phyloP scores from a whole-genome alignment of 2,329 filamentous ascomycete species.

The Bertia moriformis region DNA sequence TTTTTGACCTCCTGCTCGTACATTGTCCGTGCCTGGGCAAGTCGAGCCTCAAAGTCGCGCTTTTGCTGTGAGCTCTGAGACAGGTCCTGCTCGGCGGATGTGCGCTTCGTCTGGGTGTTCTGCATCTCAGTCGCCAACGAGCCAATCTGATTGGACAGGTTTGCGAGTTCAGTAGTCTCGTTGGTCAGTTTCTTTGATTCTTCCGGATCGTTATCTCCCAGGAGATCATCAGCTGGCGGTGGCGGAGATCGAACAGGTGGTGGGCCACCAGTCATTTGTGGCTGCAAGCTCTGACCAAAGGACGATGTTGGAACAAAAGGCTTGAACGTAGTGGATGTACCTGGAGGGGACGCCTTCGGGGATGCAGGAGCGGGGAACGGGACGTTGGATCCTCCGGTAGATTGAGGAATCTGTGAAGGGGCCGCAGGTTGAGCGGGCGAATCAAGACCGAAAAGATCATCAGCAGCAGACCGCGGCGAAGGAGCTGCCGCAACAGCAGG shows the following conservation, averaged over 20 bases:
- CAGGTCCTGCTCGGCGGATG: constrained; percentile 65
- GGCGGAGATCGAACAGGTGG: constrained; percentile 16
- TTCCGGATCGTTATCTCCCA: constrained; percentile 82
- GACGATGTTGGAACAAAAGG: constrained; percentile 85
- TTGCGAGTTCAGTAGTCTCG: constrained; percentile 84
- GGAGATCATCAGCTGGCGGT: constrained; percentile 57
- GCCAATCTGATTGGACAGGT: constrained; percentile 88
- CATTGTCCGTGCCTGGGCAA: constrained; percentile 70
- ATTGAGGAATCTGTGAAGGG: constrained; percentile 39
- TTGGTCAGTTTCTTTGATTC: constrained; percentile 75
- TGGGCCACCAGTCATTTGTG: constrained; percentile 48
- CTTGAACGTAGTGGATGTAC: constrained; percentile 52
- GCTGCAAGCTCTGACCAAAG: constrained; percentile 71
- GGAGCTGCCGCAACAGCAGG: constrained; percentile 17
- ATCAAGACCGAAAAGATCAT: constrained; percentile 88
- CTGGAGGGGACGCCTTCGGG: constrained; percentile 26
- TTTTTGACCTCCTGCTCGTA: constrained; percentile 90
- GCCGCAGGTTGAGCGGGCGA: constrained; percentile 35
- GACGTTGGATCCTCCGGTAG: constrained; percentile 58
- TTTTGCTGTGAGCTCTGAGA: constrained; percentile 74
- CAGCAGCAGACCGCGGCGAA: constrained; percentile 64
- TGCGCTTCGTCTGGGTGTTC: constrained; percentile 72
- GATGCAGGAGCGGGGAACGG: constrained; percentile 41
- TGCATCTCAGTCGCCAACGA: constrained; percentile 88
- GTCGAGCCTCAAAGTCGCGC: constrained; percentile 76